Evolutionary conservation across 2,329 filamentous ascomycete species (phyloP), one percentile per base, ranked within the genome.

Genomic region (Fusarium napiforme): DNA sequence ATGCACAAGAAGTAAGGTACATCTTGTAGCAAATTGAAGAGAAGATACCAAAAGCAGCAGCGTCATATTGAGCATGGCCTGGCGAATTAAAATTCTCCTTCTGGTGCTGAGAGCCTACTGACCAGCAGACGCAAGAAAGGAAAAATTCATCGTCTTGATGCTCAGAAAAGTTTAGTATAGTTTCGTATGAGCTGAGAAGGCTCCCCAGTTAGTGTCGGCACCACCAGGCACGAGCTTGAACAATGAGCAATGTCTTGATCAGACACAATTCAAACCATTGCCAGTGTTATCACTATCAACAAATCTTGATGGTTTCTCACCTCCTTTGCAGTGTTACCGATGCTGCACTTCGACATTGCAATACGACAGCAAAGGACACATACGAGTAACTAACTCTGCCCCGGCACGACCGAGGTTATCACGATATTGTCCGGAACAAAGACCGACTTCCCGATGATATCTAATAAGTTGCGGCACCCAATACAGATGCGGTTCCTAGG

Each of bases 371-470:
- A 53, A 59, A 45, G 55, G 65, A 61, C 40, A 57, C 47, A 70
- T 58, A 50, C 57, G 42, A 42, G 43, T 64, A 30, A 60, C 55
- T 15, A 39, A 60, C 55, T 19, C n/a, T 55, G 52, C 19, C 28
- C 43, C 40, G 52, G n/a, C 45, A 36, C 32, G 64, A n/a, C 65
- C 74, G 60, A 75, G 68, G 64, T 74, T 49, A 50, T 55, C 46
- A 45, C 52, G 42, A 43, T 28, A 45, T 49, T 45, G 60, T 45
- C 55, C 72, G 64, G 65, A 43, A 50, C 46, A 32, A 67, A 72
- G 46, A 45, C 71, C 71, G 62, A 61, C 36, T 56, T 71, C 32
- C 71, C 64, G 68, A 60, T 57, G 30, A 47, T 56, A n/a, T 19
- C 50, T 28, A 28, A 34, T 11, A 30, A 21, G 47, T 58, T 42